phyloP scores from a whole-genome alignment of 179 eudicot species.

The Vitellaria paradoxa region DNA sequence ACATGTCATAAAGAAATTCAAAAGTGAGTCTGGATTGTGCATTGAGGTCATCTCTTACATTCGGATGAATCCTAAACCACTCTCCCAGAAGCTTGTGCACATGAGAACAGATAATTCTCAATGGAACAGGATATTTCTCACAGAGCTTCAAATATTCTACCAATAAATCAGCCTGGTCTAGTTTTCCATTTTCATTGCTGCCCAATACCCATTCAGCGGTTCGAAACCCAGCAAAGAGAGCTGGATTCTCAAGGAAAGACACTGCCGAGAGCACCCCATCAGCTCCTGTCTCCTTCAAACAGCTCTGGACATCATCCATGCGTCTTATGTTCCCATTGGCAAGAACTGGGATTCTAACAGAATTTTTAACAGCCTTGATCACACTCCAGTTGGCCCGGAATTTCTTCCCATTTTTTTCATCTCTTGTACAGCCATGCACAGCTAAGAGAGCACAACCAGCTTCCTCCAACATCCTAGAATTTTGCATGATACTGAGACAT shows the following conservation, averaged over 20 bases:
- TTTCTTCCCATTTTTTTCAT: slow-evolving; percentile 89
- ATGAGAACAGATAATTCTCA: slow-evolving; percentile 93
- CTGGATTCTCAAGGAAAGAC: slow-evolving; percentile 92
- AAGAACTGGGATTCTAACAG: slow-evolving; percentile 83
- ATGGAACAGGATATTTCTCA: slow-evolving; percentile 89
- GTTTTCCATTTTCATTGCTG: slow-evolving; percentile 36
- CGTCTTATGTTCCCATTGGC: slow-evolving; percentile 93
- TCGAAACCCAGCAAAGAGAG: slow-evolving; percentile 81
- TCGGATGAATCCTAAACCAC: slow-evolving; percentile 81
- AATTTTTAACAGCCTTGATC: slow-evolving; percentile 67
- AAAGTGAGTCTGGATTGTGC: slow-evolving; percentile 66
- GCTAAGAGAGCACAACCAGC: no score
- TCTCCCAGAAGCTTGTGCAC: slow-evolving; percentile 96
- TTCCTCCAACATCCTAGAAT: no score
- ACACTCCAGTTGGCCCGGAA: slow-evolving; percentile 78
- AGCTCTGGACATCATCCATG: slow-evolving; percentile 73
- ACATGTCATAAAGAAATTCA: slow-evolving; percentile 65
- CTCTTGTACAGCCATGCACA: slow-evolving; percentile 96
- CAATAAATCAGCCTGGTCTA: slow-evolving; percentile 73
- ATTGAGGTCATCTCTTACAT: slow-evolving; percentile 78
- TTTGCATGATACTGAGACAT: slow-evolving; percentile 92
- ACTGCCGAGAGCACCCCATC: slow-evolving; percentile 97
- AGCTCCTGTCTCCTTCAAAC: slow-evolving; percentile 70
- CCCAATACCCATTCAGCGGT: slow-evolving; percentile 69
- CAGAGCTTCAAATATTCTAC: slow-evolving; percentile 81